A percentile compares a stretch with the other conserved stretches of the same genome.
phyloP scores from a whole-genome alignment of 1,139 yeast species.

The Candida pseudoviswanathii region DNA sequence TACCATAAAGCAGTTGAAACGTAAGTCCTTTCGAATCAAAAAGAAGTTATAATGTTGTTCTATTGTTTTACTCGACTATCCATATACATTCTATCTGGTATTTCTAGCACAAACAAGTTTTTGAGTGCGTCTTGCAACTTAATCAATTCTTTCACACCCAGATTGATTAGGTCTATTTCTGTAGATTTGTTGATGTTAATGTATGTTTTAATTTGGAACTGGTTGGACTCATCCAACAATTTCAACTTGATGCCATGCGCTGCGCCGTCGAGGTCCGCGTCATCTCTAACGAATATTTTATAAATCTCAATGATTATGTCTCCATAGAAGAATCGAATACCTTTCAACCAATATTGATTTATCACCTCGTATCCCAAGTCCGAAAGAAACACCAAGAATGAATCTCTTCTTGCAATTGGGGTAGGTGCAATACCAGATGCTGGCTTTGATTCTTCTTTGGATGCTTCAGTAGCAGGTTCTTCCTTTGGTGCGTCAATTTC shows the following conservation, averaged over 20 bases:
- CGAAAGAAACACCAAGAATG: conserved; percentile 52
- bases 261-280: conserved; percentile 24
- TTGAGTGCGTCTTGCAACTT: conserved; percentile 63
- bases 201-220: conserved; percentile 65
- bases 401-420: conserved; percentile 27
- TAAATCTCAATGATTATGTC: conserved; percentile 63
- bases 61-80: conserved; percentile 54
- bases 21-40: conserved; percentile 7
- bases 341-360: conserved; percentile 67
- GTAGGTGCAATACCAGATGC: neutral
- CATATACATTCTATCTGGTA: conserved; percentile 81
- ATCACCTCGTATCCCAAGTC: conserved; percentile 73
- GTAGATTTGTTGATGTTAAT: conserved; percentile 72
- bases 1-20: conserved; percentile 9
- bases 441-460: conserved; percentile 2
- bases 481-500: conserved; percentile 16
- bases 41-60: neutral
- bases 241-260: conserved; percentile 31
- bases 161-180: conserved; percentile 71
- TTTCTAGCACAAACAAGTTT: conserved; percentile 65
- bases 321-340: conserved; percentile 65
- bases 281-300: conserved; percentile 50
- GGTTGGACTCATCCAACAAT: conserved; percentile 56
- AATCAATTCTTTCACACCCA: conserved; percentile 64
- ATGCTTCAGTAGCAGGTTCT: conserved; percentile 4